phyloP scores from a whole-genome alignment of 2,329 filamentous ascomycete species.

The Achaetomium macrosporum region DNA sequence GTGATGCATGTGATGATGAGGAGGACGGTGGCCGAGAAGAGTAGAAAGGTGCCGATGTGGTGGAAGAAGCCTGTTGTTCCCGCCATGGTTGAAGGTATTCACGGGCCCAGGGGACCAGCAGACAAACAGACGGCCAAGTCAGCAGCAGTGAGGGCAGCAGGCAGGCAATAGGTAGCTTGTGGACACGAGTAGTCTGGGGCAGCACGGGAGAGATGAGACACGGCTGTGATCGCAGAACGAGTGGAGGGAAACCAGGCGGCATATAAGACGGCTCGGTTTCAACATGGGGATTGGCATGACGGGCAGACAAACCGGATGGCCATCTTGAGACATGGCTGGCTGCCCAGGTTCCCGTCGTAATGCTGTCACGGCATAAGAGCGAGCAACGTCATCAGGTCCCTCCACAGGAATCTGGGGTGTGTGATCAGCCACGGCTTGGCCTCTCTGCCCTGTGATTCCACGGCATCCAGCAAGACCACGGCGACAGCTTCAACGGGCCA shows the following conservation, averaged over 20 bases:
- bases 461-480: not conserved
- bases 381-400: constrained; percentile 6
- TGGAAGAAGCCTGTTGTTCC: constrained; percentile 44
- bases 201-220: not conserved
- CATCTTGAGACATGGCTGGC: not conserved
- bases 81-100: constrained; percentile 36
- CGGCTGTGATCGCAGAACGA: not conserved
- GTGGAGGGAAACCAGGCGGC: not conserved
- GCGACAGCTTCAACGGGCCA: not conserved
- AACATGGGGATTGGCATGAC: not conserved
- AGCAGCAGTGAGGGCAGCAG: not conserved
- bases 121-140: not conserved
- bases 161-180: no score
- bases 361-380: constrained; percentile 1
- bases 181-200: not conserved
- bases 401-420: not conserved
- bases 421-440: constrained; percentile 1
- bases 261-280: constrained; percentile 2
- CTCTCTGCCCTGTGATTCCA: not conserved
- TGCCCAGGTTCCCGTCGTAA: constrained; percentile 7
- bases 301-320: not conserved
- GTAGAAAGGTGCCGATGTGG: constrained; percentile 52
- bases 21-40: constrained; percentile 50
- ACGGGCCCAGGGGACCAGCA: not conserved
- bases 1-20: constrained; percentile 55